phyloP scores from a whole-genome alignment of 768 basidiomycete genomes.

The Macrolepiota fuliginosa region DNA sequence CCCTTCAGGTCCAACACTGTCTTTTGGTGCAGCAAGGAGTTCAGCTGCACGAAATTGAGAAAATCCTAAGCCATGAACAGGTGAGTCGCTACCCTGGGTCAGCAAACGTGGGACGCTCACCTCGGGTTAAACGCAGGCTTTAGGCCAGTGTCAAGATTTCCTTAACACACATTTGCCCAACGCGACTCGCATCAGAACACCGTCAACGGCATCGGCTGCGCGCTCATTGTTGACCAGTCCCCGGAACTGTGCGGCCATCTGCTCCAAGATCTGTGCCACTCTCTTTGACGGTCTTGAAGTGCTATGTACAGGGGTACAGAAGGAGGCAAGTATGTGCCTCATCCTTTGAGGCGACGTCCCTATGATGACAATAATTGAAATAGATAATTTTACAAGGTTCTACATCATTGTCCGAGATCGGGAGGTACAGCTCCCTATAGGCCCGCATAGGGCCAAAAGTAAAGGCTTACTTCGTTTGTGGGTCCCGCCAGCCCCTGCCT shows the following conservation, averaged over 20 bases:
- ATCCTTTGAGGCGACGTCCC: not conserved
- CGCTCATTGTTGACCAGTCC: slow-evolving; percentile 40
- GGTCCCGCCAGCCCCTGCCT: slow-evolving; percentile 12
- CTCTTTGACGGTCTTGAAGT: slow-evolving; percentile 64
- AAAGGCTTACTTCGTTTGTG: slow-evolving; percentile 33
- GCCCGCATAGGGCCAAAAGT: slow-evolving; percentile 14
- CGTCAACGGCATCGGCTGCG: slow-evolving; percentile 76
- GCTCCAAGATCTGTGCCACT: slow-evolving; percentile 60
- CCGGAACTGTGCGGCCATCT: slow-evolving; percentile 65
- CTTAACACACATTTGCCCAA: slow-evolving; percentile 49
- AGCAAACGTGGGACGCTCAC: not conserved
- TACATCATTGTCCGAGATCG: slow-evolving; percentile 48
- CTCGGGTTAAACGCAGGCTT: slow-evolving; percentile 42
- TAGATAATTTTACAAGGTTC: slow-evolving; percentile 73
- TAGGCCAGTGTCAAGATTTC: slow-evolving; percentile 77
- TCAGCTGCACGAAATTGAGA: slow-evolving; percentile 49
- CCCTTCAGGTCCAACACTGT: slow-evolving; percentile 65
- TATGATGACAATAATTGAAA: slow-evolving; percentile 5
- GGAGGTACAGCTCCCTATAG: slow-evolving; percentile 20
- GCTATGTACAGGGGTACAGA: slow-evolving; percentile 62
- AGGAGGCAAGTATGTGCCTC: slow-evolving; percentile 41
- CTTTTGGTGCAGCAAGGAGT: slow-evolving; percentile 63
- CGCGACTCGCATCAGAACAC: slow-evolving; percentile 50
- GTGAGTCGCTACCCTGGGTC: slow-evolving; percentile 31
- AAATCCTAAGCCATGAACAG: slow-evolving; percentile 79